Evolutionary conservation across 768 basidiomycete genomes (phyloP).

Genomic region (Brasilioporus rufonigricans): DNA sequence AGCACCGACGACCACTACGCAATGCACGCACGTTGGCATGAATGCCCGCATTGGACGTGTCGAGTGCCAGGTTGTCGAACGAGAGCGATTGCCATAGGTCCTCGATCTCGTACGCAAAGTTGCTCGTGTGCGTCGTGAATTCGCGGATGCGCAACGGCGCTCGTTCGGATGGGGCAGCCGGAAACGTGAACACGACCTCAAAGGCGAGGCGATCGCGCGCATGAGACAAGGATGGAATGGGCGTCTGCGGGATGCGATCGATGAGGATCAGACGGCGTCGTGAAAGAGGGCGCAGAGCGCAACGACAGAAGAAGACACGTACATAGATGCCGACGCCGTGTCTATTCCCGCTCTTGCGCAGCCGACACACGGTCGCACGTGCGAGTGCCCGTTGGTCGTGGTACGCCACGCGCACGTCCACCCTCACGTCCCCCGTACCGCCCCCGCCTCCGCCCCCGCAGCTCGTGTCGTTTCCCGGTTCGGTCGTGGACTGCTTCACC

Average conservation of each 20-base stretch:
- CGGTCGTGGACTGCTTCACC: constrained; percentile 15
- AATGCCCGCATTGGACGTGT: constrained; percentile 27
- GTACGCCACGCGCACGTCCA: constrained; percentile 34
- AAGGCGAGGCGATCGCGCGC: constrained; percentile 22
- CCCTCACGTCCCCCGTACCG: constrained; percentile 13
- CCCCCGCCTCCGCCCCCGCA: neutral
- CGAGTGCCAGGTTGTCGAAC: constrained; percentile 27
- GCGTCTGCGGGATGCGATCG: constrained; percentile 25
- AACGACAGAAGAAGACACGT: neutral
- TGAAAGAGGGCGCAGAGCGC: neutral
- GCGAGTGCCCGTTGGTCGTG: constrained; percentile 19
- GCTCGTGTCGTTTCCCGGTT: too few relatives aligned
- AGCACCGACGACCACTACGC: neutral
- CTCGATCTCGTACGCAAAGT: constrained; percentile 29
- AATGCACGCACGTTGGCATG: constrained; percentile 21
- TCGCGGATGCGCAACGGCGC: constrained; percentile 23
- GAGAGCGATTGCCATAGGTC: constrained; percentile 27
- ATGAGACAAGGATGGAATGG: neutral
- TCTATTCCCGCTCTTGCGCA: constrained; percentile 24
- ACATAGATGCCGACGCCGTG: constrained; percentile 41
- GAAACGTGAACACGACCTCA: constrained; percentile 31
- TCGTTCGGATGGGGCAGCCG: constrained; percentile 9
- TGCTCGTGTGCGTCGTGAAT: constrained; percentile 28
- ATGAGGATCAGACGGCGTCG: neutral
- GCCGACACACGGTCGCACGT: constrained; percentile 31